Evolutionary conservation across 2,329 filamentous ascomycete species (phyloP).

Genomic region (Fusarium chuoi): DNA sequence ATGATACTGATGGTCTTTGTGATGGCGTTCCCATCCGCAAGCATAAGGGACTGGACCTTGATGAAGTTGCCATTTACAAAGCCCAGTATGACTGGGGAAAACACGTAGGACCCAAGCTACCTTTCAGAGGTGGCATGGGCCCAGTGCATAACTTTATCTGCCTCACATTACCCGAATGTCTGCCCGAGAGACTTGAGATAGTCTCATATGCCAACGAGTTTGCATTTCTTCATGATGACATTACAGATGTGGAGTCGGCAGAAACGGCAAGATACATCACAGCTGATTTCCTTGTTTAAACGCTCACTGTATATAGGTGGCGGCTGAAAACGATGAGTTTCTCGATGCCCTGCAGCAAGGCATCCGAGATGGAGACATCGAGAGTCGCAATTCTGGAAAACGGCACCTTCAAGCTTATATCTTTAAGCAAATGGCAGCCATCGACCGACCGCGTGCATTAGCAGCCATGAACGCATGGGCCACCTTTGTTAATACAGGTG

Average conservation of each 20-base stretch:
- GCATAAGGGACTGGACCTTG: neutral
- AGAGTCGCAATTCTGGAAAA: too few relatives aligned
- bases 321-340: neutral
- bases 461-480: too few relatives aligned
- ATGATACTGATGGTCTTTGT: neutral
- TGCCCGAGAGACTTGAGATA: neutral
- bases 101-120: neutral
- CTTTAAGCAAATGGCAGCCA: too few relatives aligned
- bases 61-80: neutral
- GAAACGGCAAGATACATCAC: neutral
- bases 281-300: rapidly evolving
- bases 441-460: too few relatives aligned
- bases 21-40: neutral
- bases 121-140: neutral
- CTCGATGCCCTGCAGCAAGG: neutral
- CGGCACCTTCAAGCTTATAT: too few relatives aligned
- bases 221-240: neutral
- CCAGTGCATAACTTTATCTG: neutral
- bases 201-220: neutral
- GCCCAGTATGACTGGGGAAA: neutral
- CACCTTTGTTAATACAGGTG: too few relatives aligned
- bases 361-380: too few relatives aligned
- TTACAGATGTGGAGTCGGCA: neutral
- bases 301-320: neutral
- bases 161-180: neutral